Conservation (phyloP, 805 yeast genomes). For the Cyberlindnera meyerae region DNA sequence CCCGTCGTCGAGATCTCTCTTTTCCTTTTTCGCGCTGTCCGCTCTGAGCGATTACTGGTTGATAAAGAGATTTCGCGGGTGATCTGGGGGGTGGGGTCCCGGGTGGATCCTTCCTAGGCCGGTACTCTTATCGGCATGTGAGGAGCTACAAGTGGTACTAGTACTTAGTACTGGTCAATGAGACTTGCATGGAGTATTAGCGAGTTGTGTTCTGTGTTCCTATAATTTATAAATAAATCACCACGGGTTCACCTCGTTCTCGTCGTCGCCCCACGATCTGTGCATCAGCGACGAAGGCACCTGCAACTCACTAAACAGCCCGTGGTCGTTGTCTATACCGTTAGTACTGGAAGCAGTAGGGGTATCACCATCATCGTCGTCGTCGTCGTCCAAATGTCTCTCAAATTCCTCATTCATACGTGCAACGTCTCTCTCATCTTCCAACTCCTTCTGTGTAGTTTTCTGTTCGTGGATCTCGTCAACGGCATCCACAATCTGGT, state of each 20-base stretch:
- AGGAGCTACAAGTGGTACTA: no score
- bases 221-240: no score
- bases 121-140: no score
- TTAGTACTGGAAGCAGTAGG: no score
- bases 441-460: slow-evolving; percentile 23
- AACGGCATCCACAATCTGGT: slow-evolving; percentile 62
- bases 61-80: no score
- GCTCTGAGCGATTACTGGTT: no score
- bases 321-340: slow-evolving; percentile 43
- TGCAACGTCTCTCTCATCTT: slow-evolving; percentile 15
- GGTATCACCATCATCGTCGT: slow-evolving; percentile 11
- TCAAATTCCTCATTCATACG: slow-evolving; percentile 14
- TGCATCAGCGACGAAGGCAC: slow-evolving; percentile 47
- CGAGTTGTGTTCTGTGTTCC: no score
- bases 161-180: neutral
- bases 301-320: slow-evolving; percentile 43
- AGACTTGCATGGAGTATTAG: neutral
- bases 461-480: slow-evolving; percentile 58
- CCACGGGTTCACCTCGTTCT: slow-evolving; percentile 67
- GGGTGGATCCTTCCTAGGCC: no score
- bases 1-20: no score
- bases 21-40: no score
- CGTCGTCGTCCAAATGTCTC: slow-evolving; percentile 12
- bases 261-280: slow-evolving; percentile 49
- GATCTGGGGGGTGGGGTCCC: no score